A percentile compares a stretch with the other conserved stretches of the same genome.
Evolutionary conservation across 1,284 basidiomycete genomes (phyloP).

Genomic region (Ganoderma resinaceum): DNA sequence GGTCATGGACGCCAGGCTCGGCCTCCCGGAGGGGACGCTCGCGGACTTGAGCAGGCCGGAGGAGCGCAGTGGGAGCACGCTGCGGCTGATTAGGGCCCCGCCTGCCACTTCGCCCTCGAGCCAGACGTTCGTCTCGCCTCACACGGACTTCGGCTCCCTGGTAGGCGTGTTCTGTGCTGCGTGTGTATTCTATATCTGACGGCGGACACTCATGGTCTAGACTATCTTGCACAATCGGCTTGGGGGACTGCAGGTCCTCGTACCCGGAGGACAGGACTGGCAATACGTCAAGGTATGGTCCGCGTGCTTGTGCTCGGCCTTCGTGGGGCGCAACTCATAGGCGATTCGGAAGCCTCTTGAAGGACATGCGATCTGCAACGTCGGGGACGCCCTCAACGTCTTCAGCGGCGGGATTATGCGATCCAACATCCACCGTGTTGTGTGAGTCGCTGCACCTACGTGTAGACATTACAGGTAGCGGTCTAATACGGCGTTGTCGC

Average conservation of each 20-base stretch:
- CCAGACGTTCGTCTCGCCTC: slow-evolving; percentile 23
- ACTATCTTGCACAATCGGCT: slow-evolving; percentile 63
- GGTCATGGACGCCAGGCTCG: slow-evolving; percentile 41
- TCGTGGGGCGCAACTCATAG: background rate
- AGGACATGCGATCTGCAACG: slow-evolving; percentile 45
- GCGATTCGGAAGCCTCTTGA: slow-evolving; percentile 36
- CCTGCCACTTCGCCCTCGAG: slow-evolving; percentile 17
- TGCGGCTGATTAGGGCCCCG: slow-evolving; percentile 22
- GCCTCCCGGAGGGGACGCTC: slow-evolving; percentile 26
- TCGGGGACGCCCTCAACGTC: slow-evolving; percentile 48
- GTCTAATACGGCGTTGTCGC: too few relatives aligned
- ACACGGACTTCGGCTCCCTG: slow-evolving; percentile 32
- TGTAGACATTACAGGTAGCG: too few relatives aligned
- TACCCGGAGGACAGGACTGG: slow-evolving; percentile 68
- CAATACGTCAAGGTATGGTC: slow-evolving; percentile 64
- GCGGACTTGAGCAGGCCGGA: slow-evolving; percentile 15
- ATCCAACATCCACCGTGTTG: slow-evolving; percentile 45
- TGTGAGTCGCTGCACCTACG: slow-evolving; percentile 31
- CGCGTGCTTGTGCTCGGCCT: background rate
- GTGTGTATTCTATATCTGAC: background rate
- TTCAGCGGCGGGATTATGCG: slow-evolving; percentile 47
- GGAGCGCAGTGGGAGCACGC: slow-evolving; percentile 26
- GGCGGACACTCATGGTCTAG: slow-evolving; percentile 50
- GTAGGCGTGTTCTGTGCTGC: slow-evolving; percentile 6
- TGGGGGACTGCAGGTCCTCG: slow-evolving; percentile 74